Conservation (phyloP, 352 stramenopile genomes). For the Nothophytophthora sp. region DNA sequence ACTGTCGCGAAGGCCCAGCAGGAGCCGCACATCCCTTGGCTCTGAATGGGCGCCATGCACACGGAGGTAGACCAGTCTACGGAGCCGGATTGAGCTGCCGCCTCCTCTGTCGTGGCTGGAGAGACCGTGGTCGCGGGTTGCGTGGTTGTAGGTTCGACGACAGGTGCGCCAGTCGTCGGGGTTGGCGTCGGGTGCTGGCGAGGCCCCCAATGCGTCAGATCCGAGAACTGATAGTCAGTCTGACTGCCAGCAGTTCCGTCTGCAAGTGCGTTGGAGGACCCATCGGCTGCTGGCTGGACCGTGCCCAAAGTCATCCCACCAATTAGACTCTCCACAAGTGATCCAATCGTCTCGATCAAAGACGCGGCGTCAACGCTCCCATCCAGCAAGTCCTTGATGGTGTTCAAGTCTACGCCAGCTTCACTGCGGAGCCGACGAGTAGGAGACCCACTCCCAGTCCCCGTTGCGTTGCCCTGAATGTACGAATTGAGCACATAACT, state of each 20-base stretch:
- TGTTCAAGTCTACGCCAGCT: constrained; percentile 2
- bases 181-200: background rate
- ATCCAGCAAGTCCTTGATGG: background rate
- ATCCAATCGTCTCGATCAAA: background rate
- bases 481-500: constrained; percentile 24
- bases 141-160: too few species aligned
- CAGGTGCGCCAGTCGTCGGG: background rate
- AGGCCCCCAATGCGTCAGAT: background rate
- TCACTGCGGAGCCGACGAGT: constrained; percentile 6
- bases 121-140: background rate
- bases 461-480: constrained; percentile 9
- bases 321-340: background rate
- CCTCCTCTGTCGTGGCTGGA: background rate
- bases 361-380: background rate
- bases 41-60: constrained; percentile 69
- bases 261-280: background rate
- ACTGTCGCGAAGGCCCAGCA: constrained; percentile 96
- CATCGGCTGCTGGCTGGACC: background rate
- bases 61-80: constrained; percentile 28
- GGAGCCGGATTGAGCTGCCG: constrained; percentile 1
- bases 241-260: background rate
- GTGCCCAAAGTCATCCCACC: background rate
- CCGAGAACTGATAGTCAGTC: background rate
- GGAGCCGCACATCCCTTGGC: constrained; percentile 94
- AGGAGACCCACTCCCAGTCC: background rate